phyloP scores from a whole-genome alignment of 768 basidiomycete species.

The Russula griseocarnosa region DNA sequence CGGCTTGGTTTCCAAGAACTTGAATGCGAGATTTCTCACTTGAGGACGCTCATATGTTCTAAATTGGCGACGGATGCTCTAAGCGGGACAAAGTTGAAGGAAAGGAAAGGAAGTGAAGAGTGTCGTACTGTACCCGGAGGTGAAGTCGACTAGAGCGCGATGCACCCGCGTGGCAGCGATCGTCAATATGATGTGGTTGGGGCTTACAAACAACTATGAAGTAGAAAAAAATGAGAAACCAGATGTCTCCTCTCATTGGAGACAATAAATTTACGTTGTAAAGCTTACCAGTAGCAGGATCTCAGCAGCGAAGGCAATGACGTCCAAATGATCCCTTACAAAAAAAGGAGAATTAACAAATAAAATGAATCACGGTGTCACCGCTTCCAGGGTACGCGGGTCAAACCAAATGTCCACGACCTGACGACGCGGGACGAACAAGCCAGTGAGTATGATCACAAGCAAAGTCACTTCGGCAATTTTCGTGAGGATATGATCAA shows the following conservation, averaged over 20 bases:
- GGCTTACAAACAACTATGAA: background rate
- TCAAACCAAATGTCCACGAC: background rate
- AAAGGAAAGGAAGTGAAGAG: background rate
- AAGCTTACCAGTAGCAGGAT: background rate
- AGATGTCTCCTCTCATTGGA: background rate
- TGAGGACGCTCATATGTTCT: too few relatives aligned
- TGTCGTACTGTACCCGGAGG: background rate
- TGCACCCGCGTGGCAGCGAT: background rate
- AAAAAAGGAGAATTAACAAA: background rate
- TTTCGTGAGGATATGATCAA: background rate
- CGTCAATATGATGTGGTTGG: too few relatives aligned
- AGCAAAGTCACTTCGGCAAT: background rate
- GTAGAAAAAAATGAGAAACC: too few relatives aligned
- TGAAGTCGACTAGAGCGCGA: background rate
- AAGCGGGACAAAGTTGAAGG: background rate
- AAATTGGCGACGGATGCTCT: background rate
- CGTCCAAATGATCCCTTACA: background rate
- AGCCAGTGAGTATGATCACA: conserved; percentile 5
- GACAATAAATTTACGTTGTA: background rate
- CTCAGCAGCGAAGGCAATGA: background rate
- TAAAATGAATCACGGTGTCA: background rate
- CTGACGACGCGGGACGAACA: background rate
- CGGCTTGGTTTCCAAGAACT: background rate
- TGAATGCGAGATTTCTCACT: too few relatives aligned
- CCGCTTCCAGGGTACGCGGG: background rate